Base-by-base conservation (phyloP, 768 basidiomycete species). In the Cystofilobasidium ferigula region DNA sequence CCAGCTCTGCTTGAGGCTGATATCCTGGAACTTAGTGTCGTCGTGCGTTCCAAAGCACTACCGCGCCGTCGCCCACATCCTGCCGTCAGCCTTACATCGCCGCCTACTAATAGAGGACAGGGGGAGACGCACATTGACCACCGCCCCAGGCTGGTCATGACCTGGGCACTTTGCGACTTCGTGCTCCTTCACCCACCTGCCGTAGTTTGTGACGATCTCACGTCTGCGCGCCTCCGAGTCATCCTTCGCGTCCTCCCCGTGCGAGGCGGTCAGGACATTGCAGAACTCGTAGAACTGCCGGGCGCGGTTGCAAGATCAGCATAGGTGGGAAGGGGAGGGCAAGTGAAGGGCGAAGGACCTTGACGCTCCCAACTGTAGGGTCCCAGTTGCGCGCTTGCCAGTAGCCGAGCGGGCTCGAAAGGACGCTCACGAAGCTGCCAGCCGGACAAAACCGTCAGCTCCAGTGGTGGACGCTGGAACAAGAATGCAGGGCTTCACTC, bases 361-460 rank as follows among this genome's bases (percentile, higher is more conserved):
- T 61, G 34, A 24, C 35, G 2, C 81, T 85, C 8, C 80, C 81
- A 56, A 86, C 82, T 18, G 77, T 76, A 0, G 87, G 86, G 73
- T 94, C 87, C 93, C 92, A 97, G 73, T 85, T 86, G 75, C 86
- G 86, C 0, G 78, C 80, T 77, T 97, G 93, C 88, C 90, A 94
- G 8, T 75, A 77, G 0, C 81, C 82, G 32, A 91, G 78, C 3
- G 88, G 86, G 48, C 70, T 72, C 82, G 88, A 78, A 20, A 92
- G 75, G 0, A 88, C 74, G 13, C 86, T 83, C 30, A 77, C 86
- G 71, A 92, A 90, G 73, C 64, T 66, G 57, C 13, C 1, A 1
- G 12, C 4, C 58, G 2, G 10, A 24, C 13, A 43, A 20, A 14
- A 57, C 20, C 36, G 20, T 20, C 54, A 57, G 20, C 28, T 18